Conservation (phyloP, 345 rosid species). For the Gynandropsis gynandra region DNA sequence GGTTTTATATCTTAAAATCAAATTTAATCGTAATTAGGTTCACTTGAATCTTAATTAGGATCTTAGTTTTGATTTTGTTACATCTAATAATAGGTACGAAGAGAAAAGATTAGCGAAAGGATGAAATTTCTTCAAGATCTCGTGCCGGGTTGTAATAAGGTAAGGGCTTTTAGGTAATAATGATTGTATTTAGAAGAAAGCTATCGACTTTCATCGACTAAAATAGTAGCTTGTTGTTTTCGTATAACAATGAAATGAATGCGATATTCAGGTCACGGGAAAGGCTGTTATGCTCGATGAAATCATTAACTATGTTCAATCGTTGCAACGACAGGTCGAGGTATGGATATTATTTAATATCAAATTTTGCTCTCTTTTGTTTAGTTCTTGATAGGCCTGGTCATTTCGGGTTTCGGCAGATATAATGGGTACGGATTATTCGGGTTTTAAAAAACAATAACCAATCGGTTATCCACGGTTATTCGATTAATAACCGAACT, state of each 20-base stretch:
- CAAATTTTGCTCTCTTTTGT: constrained; percentile 34
- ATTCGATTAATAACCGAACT: too few relatives aligned
- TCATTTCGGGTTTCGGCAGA: too few relatives aligned
- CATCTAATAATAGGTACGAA: constrained; percentile 48
- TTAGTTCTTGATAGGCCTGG: too few relatives aligned
- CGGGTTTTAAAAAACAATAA: too few relatives aligned
- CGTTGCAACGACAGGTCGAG: constrained; percentile 97
- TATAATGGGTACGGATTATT: too few relatives aligned
- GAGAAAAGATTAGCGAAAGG: constrained; percentile 95
- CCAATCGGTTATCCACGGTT: too few relatives aligned
- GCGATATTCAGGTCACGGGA: constrained; percentile 66
- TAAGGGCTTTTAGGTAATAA: constrained; percentile 20
- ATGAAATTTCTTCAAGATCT: constrained; percentile 96
- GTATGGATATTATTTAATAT: constrained; percentile 26
- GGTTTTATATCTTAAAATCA: too few relatives aligned
- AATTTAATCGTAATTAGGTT: too few relatives aligned
- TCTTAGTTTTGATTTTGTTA: too few relatives aligned
- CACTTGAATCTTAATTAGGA: too few relatives aligned
- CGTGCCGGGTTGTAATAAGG: constrained; percentile 97
- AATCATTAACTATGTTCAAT: constrained; percentile 95
- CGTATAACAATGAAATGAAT: too few relatives aligned
- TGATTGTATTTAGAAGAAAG: too few relatives aligned
- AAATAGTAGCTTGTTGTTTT: neutral
- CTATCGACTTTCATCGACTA: neutral
- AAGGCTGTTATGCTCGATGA: constrained; percentile 99